Percentiles rank a stretch among this genome's conserved stretches.
Conservation (phyloP, 257 asterid species). For the Solanum commersonii region DNA sequence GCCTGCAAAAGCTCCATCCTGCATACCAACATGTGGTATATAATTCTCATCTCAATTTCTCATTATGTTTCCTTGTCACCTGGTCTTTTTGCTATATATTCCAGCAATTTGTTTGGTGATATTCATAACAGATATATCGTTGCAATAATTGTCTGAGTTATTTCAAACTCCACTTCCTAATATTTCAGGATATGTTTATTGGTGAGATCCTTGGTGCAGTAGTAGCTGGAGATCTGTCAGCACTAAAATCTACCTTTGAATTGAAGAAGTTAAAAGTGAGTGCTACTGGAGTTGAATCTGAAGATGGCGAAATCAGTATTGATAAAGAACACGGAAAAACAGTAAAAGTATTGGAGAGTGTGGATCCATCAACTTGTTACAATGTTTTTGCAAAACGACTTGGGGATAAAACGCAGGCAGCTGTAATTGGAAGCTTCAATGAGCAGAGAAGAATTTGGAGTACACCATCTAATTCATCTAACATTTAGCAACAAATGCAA, state of each 20-base stretch:
- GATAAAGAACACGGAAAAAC: slow-evolving; percentile 25
- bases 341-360: slow-evolving; percentile 42
- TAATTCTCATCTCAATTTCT: not conserved
- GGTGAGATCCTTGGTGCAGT: slow-evolving; percentile 84
- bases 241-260: slow-evolving; percentile 24
- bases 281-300: slow-evolving; percentile 42
- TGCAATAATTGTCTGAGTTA: not conserved
- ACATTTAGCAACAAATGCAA: not conserved
- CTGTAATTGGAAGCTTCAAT: slow-evolving; percentile 64
- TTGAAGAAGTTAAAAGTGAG: slow-evolving; percentile 22
- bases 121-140: not conserved
- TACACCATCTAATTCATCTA: slow-evolving; percentile 1
- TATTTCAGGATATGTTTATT: slow-evolving; percentile 45
- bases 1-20: slow-evolving; percentile 21
- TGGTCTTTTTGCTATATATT: not conserved
- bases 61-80: not conserved
- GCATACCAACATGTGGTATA: slow-evolving; percentile 64
- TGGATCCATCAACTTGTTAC: slow-evolving; percentile 39
- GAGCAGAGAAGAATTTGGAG: slow-evolving; percentile 70
- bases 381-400: slow-evolving; percentile 37
- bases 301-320: slow-evolving; percentile 41
- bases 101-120: not conserved
- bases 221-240: slow-evolving; percentile 32
- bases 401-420: slow-evolving; percentile 43
- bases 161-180: not conserved